Evolutionary conservation across 106 monocot species (phyloP), one percentile per base, ranked within the genome.

Genomic region (Acorus calamus): DNA sequence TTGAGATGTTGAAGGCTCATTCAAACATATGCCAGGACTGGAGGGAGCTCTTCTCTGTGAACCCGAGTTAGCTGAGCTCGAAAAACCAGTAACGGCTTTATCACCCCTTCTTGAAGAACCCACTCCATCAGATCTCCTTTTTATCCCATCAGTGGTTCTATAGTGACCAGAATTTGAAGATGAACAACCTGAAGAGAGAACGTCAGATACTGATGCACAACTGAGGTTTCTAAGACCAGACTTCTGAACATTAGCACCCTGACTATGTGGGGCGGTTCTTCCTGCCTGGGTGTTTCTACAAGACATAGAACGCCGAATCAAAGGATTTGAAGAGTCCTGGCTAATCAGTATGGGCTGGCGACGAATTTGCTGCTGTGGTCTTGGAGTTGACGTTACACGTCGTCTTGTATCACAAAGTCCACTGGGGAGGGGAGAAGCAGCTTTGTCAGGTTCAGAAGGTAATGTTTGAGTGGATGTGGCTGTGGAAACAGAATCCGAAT

Each of bases 141-240:
- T 68, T 4, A 74, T 63, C 59, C 74, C 11, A 44, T 76, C 62
- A 48, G 56, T 57, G 48, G 42, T 78, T 69, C 47, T 79, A 78
- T 50, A 47, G 11, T 8, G 47, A 42, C 49, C 52, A 2, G 14
- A 49, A 63, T 79, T 60, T 8, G 79, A 68, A 49, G 80, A 73
- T 61, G 81, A 70, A 59, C 47, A 76, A 14, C 66, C 65, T 41
- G 81, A 72, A 47, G 79, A 76, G 11, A 79, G 66, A 68, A 78
- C 68, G 64, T 74, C 81, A 5, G 78, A 72, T 43, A 66, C 55
- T 1, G 82, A 80, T 52, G 80, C 64, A 67, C 78, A 83, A 13
- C 74, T 61, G 14, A 79, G 56, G 62, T 61, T 84, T 60, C 71
- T 85, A 7, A 88, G 49, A 50, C 79, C 62, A 66, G 71, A 70